A percentile compares a stretch with the other conserved stretches of the same genome.
These are phyloP conservation scores for Penicillium sp. DNA, from an alignment of 2,329 filamentous ascomycete genomes.

Conservation along the genomic window DNA sequence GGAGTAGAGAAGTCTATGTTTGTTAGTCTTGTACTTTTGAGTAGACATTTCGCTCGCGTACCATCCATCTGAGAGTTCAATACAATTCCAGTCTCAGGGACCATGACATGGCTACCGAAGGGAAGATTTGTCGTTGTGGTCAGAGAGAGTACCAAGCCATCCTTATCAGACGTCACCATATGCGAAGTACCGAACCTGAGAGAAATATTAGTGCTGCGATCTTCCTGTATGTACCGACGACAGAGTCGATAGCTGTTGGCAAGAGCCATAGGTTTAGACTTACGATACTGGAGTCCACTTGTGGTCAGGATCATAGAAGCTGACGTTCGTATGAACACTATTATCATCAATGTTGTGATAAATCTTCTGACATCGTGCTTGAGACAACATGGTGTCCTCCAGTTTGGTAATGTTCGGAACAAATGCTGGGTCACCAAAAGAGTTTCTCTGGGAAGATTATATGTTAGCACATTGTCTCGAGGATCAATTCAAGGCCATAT, in stretches of 20 bases:
- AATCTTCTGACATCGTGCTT: not conserved
- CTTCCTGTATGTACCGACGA: not conserved
- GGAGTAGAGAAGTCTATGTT: not conserved
- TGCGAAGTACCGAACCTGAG: slow-evolving; percentile 58
- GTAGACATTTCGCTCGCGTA: slow-evolving; percentile 19
- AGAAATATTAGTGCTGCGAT: not conserved
- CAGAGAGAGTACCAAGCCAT: slow-evolving; percentile 76
- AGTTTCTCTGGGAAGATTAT: slow-evolving; percentile 61
- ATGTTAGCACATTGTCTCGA: not conserved
- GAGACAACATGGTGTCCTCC: not conserved
- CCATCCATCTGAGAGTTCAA: slow-evolving; percentile 68
- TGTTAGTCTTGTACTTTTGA: not conserved
- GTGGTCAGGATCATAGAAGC: not conserved
- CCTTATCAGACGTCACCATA: slow-evolving; percentile 68
- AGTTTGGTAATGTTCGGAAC: slow-evolving; percentile 47
- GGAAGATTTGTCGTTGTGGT: slow-evolving; percentile 89
- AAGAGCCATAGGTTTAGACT: not conserved
- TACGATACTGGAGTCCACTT: not conserved
- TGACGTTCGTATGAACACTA: not conserved
- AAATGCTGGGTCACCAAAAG: slow-evolving; percentile 81
- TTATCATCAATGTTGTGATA: slow-evolving; percentile 42
- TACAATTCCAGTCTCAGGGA: slow-evolving; percentile 81
- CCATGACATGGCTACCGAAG: slow-evolving; percentile 79
- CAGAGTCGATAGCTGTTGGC: not conserved
- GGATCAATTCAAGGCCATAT: slow-evolving; percentile 28